These are phyloP conservation scores for Tuber umbilicatum DNA, from an alignment of 495 filamentous ascomycete species.

Conservation along the genomic window DNA sequence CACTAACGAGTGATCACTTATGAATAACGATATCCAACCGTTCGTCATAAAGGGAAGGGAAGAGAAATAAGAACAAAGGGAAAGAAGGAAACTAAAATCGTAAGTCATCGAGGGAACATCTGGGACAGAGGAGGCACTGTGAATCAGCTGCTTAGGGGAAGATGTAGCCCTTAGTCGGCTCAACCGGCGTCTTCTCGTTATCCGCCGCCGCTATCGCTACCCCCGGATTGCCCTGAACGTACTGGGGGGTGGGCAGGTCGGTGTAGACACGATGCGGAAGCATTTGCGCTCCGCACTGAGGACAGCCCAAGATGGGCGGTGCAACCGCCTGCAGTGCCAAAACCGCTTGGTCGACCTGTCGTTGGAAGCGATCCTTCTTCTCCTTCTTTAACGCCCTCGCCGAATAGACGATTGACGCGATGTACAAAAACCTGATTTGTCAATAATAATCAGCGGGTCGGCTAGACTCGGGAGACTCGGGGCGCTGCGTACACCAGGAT, in stretches of 20 bases:
- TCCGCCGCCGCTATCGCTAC: background rate
- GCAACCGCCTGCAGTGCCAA: background rate
- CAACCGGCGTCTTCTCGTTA: background rate
- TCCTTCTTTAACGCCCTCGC: background rate
- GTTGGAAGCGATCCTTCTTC: background rate
- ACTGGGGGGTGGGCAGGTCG: background rate
- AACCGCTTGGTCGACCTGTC: slow-evolving; percentile 1
- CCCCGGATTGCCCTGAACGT: background rate
- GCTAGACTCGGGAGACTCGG: background rate
- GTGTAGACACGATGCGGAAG: background rate
- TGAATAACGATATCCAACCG: background rate
- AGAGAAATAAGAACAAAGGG: background rate
- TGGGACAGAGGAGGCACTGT: background rate
- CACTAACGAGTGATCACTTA: background rate
- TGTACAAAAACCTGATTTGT: background rate
- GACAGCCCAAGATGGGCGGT: background rate
- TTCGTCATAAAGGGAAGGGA: background rate
- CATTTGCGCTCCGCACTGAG: background rate
- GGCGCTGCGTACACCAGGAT: background rate
- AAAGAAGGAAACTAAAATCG: background rate
- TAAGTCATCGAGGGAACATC: background rate
- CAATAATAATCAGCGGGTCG: background rate
- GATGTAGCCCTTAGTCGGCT: background rate
- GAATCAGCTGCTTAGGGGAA: background rate
- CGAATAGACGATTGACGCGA: background rate